Base-by-base conservation (phyloP, 2,329 filamentous ascomycete genomes). In the Albifimbria verrucaria region DNA sequence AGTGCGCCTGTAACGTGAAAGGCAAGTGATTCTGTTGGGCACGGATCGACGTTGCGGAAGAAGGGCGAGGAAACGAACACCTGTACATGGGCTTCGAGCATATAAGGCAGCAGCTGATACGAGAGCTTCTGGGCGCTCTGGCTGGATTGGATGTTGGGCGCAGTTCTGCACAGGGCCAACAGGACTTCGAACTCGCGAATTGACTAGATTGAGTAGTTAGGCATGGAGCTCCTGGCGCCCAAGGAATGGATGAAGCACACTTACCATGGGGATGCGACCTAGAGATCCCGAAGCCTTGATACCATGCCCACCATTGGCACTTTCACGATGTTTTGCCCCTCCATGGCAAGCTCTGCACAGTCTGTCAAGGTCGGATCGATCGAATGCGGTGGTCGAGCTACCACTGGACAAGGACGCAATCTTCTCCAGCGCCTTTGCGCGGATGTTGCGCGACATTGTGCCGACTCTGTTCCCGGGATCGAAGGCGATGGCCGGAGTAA, bases 111-210 rank as follows among this genome's bases (percentile, higher is more conserved):
- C 41, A 99, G 76, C 61, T 96, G 92, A 28, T 80, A 78, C n/a
- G 87, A 82, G 39, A 99, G 82, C 62, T 85, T 88, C 63, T 89
- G 84, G 24, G 92, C 92, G 65, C 89, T 88, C 55, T 90, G 83
- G 42, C 76, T 71, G 45, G 84, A 86, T 50, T 86, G 80, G 23
- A 97, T 79, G 22, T 85, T 81, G 4, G 91, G 88, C 3, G 92
- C 90, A 50, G 93, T 90, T 73, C 92, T 93, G 77, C 93, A 97
- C 23, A 99, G 79, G 43, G 94, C 91, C 23, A 97, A 75, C 23
- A 99, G 80, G 50, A 96, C 89, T 70, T 99, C 93, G 61, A 96
- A 87, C 77, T 99, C 95, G 64, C 90, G 87, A 51, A 92, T 85
- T 50, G 87, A 90, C 91, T 95, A 67, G 21, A 50, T 20, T 17